Evolutionary conservation across 164 flowering plant genomes (phyloP), one percentile per base, ranked within the genome.

Genomic region (Vitis cinerea): DNA sequence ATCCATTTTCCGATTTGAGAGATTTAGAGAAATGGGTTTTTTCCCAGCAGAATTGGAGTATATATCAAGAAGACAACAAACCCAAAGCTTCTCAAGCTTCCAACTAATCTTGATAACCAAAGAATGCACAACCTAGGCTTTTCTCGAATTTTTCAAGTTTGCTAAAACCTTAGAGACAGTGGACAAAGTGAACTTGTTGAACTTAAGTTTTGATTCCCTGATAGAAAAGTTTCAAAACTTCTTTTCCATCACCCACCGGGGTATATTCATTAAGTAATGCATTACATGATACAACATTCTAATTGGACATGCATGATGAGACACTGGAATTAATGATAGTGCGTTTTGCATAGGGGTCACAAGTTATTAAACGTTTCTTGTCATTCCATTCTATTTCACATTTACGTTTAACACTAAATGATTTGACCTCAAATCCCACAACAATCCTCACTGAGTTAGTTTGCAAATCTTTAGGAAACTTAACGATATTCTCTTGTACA

Each of bases 201-300:
- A 69, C 75, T 71, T 80, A 16, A 65, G 59, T 31, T 81, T 87
- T 12, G 79, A 50, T 14, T 84, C 85, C 2, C 31, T 69, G 83
- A 84, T 16, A 50, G 65, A 85, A 86, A 66, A 84, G 37, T 44
- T 69, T 67, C 63, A 83, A 49, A 59, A 76, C 83, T 74, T 70
- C 71, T 37, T 60, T 68, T 11, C 63, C 78, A 64, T 78, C 54
- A 64, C 89, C 89, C 17, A 47, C 55, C 66, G 59, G 67, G 63
- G 78, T 85, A 86, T 81, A 83, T 15, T 86, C 88, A 75, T 75
- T 71, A 51, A 86, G 85, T 73, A 88, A 75, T 8, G 81, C 75
- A 77, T 81, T 86, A 87, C 87, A 86, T 9, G 85, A 74, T 9
- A 86, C 79, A 17, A 44, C 74, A 75, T 86, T 84, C 60, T 64